Base-by-base conservation (phyloP, 164 flowering plant species). In the Tetrastigma voinierianum region DNA sequence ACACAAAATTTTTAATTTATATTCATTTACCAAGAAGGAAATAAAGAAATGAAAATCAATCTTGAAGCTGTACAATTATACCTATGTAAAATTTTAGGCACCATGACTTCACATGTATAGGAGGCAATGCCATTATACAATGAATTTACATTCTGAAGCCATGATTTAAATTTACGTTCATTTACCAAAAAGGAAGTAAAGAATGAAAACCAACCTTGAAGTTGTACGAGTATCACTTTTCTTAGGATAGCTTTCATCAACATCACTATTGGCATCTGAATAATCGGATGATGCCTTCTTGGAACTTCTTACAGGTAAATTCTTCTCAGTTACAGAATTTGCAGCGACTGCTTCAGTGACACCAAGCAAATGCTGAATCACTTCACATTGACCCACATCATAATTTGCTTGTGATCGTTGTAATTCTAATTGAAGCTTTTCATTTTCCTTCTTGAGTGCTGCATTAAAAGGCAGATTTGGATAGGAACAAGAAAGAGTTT, bases 361-460 rank as follows among this genome's bases (percentile, higher is more conserved):
- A 9, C 82, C 89, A 64, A 95, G 40, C 76, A 92, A 77, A 73
- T 65, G 97, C 66, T 92, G 88, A 74, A 92, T 95, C 17, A 92
- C 86, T 79, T 95, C 81, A 69, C 97, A 92, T 51, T 90, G 90
- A 62, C 72, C 46, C 61, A 87, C 85, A 75, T 92, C 96, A 78
- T 81, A 65, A 77, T 80, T 65, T 65, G 90, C 81, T 76, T 95
- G 96, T 19, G 97, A 95, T 13, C 72, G 77, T 71, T 89, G 89
- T 44, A 95, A 82, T 72, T 92, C 98, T 51, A 75, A 52, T 61
- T 92, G 87, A 64, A 92, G 99, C 83, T 95, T 95, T 73, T 87
- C 89, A 62, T 77, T 91, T 80, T 95, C 99, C 67, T 86, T 83
- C 64, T 68, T 62, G 14, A 95, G 83, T 43, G 94, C 99, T 62